Conservation (phyloP, 495 filamentous ascomycete genomes). For the Massariosphaeria phaeospora region DNA sequence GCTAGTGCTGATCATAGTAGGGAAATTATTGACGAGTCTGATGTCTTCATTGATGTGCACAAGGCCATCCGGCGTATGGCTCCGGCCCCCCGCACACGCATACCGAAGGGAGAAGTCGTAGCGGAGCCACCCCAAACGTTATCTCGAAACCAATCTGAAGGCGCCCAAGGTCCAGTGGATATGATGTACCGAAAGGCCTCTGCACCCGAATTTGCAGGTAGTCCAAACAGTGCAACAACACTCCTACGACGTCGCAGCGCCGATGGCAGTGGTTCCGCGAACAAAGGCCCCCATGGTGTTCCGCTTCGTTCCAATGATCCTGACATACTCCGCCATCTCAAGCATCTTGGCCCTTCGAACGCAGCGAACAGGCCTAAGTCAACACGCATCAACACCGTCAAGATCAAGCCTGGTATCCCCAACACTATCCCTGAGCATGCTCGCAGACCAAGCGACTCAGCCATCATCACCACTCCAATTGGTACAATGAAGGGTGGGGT, state of each 20-base stretch:
- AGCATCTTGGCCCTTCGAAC: conserved; percentile 89
- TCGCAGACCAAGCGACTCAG: background rate
- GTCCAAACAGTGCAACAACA: conserved; percentile 40
- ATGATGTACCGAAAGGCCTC: conserved; percentile 15
- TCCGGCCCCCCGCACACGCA: conserved; percentile 58
- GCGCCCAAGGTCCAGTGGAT: background rate
- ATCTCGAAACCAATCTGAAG: conserved; percentile 4
- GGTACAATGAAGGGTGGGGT: conserved; percentile 47
- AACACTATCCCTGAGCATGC: conserved; percentile 22
- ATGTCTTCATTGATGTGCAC: conserved; percentile 94
- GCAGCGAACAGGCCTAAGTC: conserved; percentile 73
- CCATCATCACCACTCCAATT: conserved; percentile 2
- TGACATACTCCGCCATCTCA: conserved; percentile 77
- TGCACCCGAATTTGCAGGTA: background rate
- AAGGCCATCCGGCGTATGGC: conserved; percentile 85
- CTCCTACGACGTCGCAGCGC: conserved; percentile 46
- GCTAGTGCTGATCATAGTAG: conserved; percentile 19
- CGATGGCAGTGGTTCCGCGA: conserved; percentile 25
- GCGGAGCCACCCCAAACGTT: conserved; percentile 3
- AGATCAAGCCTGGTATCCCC: conserved; percentile 68
- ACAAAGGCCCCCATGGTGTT: conserved; percentile 18
- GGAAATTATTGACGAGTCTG: conserved; percentile 75
- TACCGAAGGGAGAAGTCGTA: conserved; percentile 56
- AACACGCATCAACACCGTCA: conserved; percentile 83
- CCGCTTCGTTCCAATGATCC: conserved; percentile 40